These are phyloP conservation scores for Sporothrix pseudoabietina DNA, from an alignment of 2,329 filamentous ascomycete species.

Conservation along the genomic window DNA sequence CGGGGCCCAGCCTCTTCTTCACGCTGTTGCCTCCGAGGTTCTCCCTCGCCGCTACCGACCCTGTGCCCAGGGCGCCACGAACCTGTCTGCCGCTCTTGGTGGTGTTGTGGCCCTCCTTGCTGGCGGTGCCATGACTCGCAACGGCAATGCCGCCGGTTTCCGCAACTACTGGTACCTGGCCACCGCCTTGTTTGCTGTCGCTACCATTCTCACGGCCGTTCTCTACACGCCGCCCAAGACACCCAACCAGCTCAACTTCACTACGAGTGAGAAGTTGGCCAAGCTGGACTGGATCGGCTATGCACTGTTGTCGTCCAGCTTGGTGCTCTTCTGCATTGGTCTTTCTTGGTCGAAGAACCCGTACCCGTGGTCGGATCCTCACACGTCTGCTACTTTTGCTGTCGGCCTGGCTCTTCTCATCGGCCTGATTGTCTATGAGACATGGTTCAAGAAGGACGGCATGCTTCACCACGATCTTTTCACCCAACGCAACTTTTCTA, in stretches of 20 bases:
- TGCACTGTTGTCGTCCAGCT: slow-evolving; percentile 40
- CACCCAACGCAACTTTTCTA: slow-evolving; percentile 43
- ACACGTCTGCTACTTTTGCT: slow-evolving; percentile 44
- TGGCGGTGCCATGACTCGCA: slow-evolving; percentile 43
- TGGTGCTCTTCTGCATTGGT: slow-evolving; percentile 46
- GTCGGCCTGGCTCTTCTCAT: slow-evolving; percentile 40
- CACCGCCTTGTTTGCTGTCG: slow-evolving; percentile 39
- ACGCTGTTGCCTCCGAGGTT: slow-evolving; percentile 46
- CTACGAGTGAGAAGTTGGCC: slow-evolving; percentile 41
- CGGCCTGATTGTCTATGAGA: slow-evolving; percentile 43
- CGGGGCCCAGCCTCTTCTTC: slow-evolving; percentile 45
- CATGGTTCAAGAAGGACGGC: slow-evolving; percentile 43
- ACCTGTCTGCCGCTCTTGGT: slow-evolving; percentile 41
- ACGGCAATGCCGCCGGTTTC: slow-evolving; percentile 41
- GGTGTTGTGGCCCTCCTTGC: slow-evolving; percentile 42
- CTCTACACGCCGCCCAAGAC: slow-evolving; percentile 43
- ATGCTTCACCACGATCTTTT: slow-evolving; percentile 49
- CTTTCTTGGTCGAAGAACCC: slow-evolving; percentile 47
- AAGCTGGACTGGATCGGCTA: slow-evolving; percentile 48
- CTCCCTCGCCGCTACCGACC: slow-evolving; percentile 44
- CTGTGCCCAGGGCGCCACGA: slow-evolving; percentile 43
- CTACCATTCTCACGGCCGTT: slow-evolving; percentile 38
- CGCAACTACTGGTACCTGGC: slow-evolving; percentile 44
- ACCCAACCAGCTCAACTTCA: slow-evolving; percentile 38
- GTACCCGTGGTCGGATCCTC: slow-evolving; percentile 44